Percentiles rank a stretch among this genome's conserved stretches.
Evolutionary conservation across 306 rosid genomes (phyloP).

Genomic region (Ammopiptanthus mongolicus): DNA sequence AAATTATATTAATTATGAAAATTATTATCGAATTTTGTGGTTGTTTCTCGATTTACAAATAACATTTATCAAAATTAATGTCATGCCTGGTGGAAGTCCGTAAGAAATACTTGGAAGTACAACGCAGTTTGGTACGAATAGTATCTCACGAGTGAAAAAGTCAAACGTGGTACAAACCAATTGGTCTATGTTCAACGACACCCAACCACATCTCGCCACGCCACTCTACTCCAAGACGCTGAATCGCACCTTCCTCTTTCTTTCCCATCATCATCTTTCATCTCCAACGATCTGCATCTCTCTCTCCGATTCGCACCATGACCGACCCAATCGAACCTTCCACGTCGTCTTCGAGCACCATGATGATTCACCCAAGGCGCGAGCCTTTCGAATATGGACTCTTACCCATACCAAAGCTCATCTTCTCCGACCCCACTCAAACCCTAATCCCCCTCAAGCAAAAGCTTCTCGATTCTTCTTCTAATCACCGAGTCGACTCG

Average conservation of each 20-base stretch:
- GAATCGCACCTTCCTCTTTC: background rate
- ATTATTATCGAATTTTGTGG: no score
- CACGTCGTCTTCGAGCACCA: conserved; percentile 37
- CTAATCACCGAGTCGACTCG: conserved; percentile 47
- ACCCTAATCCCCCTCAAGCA: conserved; percentile 73
- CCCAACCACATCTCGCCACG: background rate
- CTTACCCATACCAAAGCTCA: conserved; percentile 71
- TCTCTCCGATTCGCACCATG: conserved; percentile 30
- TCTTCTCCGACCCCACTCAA: conserved; percentile 84
- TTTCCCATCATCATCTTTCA: background rate
- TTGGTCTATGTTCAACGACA: no score
- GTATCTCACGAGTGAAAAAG: no score
- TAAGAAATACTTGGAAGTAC: no score
- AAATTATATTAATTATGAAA: no score
- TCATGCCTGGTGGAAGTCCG: no score
- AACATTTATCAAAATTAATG: no score
- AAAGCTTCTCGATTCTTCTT: conserved; percentile 47
- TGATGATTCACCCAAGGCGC: conserved; percentile 71
- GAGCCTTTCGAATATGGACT: conserved; percentile 93
- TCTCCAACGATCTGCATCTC: background rate
- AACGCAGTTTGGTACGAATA: no score
- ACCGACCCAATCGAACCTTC: conserved; percentile 57
- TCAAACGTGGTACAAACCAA: no score
- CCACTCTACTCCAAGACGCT: background rate
- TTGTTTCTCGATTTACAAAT: no score